Conservation (phyloP, 2,329 filamentous ascomycete genomes). For the Talaromyces sp. region DNA sequence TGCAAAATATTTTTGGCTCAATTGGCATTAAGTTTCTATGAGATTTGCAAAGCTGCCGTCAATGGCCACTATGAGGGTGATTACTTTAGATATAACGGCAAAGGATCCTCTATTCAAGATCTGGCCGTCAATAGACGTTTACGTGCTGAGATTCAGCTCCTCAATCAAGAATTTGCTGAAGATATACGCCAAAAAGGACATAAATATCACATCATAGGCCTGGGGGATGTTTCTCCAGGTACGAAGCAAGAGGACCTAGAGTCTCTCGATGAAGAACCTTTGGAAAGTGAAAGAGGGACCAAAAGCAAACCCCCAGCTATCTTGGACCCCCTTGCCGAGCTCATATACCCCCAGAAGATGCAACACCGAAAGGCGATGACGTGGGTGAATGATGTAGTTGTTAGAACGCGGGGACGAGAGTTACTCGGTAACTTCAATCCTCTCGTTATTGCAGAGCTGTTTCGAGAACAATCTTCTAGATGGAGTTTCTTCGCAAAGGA, state of each 20-base stretch:
- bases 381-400: conserved; percentile 15
- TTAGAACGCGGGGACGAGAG: conserved; percentile 50
- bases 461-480: conserved; percentile 53
- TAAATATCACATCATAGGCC: conserved; percentile 5
- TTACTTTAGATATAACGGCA: conserved; percentile 26
- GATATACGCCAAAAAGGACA: conserved; percentile 14
- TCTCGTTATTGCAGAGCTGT: conserved; percentile 55
- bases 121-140: conserved; percentile 14
- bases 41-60: conserved; percentile 19
- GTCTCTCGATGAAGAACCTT: background rate
- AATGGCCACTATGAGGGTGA: conserved; percentile 29
- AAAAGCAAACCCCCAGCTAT: background rate
- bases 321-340: too few relatives aligned
- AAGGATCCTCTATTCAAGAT: conserved; percentile 14
- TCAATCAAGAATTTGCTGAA: conserved; percentile 17
- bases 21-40: too few relatives aligned
- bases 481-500: conserved; percentile 40
- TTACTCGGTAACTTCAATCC: conserved; percentile 60
- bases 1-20: too few relatives aligned
- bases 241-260: too few relatives aligned
- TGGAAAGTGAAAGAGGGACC: background rate
- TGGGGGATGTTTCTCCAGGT: too few relatives aligned
- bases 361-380: too few relatives aligned
- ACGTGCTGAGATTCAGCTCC: conserved; percentile 20
- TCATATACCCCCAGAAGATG: too few relatives aligned